Evolutionary conservation across 2,329 filamentous ascomycete species (phyloP), one percentile per base, ranked within the genome.

Genomic region (Fusarium anthophilum): DNA sequence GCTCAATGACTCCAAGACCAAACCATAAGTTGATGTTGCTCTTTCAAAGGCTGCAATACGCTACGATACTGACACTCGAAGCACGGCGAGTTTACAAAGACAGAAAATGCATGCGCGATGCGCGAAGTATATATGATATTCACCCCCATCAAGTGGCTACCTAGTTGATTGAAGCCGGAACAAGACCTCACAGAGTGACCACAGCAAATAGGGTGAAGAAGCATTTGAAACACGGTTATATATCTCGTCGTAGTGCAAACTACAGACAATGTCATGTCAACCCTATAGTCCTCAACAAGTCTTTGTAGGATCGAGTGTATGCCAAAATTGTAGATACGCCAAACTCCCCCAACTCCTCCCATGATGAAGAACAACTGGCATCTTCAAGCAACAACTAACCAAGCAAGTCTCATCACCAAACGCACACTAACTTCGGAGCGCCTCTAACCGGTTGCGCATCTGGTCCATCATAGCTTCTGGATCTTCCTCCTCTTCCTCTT

Each of bases 391-490:
- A 63, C 37, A 53, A 37, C 59, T 18, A 35, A 45, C 50, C 55
- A 55, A 60, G 43, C 45, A 50, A 35, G 30, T 30, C 28, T 39
- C 28, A 28, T 43, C 43, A 15, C 26, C 22, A 17, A 44, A 59
- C 10, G 10, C 11, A 8, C 20, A 60, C 73, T 78, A 98, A 83
- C 95, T 98, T 88, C 96, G 93, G 80, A 98, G 84, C 41, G 95
- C 95, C 84, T 98, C 94, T 77, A 99, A 83, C 54, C 96, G 88
- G 76, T 95, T 95, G 81, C 96, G 88, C 96, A 98, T 98, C 86
- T 97, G 93, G 78, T 95, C 93, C 85, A 98, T 90, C 86, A 96
- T 94, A 54, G 93, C 94, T 83, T 98, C 95, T 71, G 94, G 91
- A 78, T 97, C 94, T 69, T 94, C 93, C 75, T 95, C 91, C 66